These are phyloP conservation scores for Hibiscus syriacus DNA, from an alignment of 345 rosid species.

Conservation along the genomic window DNA sequence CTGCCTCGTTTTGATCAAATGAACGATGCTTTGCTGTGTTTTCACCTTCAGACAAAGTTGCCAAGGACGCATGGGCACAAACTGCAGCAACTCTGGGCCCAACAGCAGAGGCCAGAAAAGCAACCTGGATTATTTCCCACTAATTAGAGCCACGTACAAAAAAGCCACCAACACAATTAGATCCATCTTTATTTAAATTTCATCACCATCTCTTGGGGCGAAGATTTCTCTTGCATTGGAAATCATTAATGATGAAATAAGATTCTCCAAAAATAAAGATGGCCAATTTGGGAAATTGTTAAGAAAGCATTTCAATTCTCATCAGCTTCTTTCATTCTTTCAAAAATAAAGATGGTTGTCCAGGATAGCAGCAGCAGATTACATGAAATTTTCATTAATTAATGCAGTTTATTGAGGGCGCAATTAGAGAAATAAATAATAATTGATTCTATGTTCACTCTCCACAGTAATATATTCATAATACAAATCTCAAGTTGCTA, in stretches of 20 bases:
- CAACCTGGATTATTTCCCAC: conserved; percentile 46
- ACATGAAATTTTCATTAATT: too few relatives aligned
- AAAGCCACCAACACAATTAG: neutral
- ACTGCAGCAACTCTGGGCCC: conserved; percentile 99
- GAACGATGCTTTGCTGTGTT: conserved; percentile 20
- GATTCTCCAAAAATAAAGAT: neutral
- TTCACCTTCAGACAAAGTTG: conserved; percentile 60
- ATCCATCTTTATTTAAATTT: neutral
- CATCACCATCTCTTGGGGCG: neutral
- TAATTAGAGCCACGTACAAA: conserved; percentile 9
- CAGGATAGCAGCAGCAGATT: too few relatives aligned
- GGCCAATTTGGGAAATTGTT: neutral
- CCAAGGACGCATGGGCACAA: conserved; percentile 93
- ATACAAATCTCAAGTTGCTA: neutral
- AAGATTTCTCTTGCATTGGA: neutral
- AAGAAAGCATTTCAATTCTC: conserved; percentile 1
- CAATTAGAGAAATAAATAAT: too few relatives aligned
- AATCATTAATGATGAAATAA: neutral
- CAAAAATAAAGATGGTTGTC: too few relatives aligned
- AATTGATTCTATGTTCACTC: neutral
- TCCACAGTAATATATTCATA: neutral
- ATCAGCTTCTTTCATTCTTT: neutral
- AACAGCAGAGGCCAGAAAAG: conserved; percentile 91
- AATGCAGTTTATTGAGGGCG: too few relatives aligned
- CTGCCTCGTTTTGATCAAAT: conserved; percentile 41